phyloP scores from a whole-genome alignment of 257 asterid genomes.

The Solanum pimpinellifolium region DNA sequence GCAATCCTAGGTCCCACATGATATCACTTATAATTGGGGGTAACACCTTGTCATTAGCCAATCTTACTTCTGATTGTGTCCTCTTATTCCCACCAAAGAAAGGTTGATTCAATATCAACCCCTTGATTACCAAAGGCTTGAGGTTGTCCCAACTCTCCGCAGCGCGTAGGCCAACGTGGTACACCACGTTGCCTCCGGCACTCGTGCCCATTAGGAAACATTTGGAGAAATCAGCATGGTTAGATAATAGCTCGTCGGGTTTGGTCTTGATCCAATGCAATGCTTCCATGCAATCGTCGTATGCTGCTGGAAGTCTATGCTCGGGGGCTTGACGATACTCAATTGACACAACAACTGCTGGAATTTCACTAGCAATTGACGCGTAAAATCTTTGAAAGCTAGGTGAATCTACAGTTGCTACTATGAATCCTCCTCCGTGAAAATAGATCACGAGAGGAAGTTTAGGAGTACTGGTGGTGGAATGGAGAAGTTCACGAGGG shows the following conservation, averaged over 20 bases:
- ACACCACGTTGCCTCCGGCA: constrained; percentile 13
- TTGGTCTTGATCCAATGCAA: constrained; percentile 6
- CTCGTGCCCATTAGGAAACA: constrained; percentile 19
- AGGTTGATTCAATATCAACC: background rate
- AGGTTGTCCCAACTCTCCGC: background rate
- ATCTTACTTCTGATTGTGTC: background rate
- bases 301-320: constrained; percentile 24
- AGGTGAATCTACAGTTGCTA: background rate
- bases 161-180: background rate
- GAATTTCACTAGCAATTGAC: background rate
- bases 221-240: constrained; percentile 8
- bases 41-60: background rate
- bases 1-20: background rate
- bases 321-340: constrained; percentile 22
- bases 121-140: background rate
- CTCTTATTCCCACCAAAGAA: background rate
- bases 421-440: constrained; percentile 20
- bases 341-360: constrained; percentile 5
- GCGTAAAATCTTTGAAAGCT: background rate
- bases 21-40: background rate
- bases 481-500: background rate
- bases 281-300: constrained; percentile 9
- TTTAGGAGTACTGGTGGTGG: background rate
- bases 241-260: constrained; percentile 7
- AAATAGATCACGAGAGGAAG: constrained; percentile 16